A percentile compares a stretch with the other conserved stretches of the same genome.
Evolutionary conservation across 345 rosid species (phyloP).

Genomic region (Psidium friedrichsthalianum): DNA sequence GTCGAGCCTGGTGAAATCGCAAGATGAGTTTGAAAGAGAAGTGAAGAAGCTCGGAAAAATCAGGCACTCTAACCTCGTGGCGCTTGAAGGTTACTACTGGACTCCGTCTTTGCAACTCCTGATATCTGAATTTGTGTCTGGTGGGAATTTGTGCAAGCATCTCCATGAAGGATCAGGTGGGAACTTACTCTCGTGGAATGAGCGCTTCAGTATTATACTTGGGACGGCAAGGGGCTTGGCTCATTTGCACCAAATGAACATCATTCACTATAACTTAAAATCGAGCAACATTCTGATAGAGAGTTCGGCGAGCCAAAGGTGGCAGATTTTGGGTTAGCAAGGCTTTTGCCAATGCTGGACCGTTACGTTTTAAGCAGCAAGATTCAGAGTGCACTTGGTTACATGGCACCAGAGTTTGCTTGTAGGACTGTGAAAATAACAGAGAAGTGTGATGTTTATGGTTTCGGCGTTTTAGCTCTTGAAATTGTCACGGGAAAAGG

Average conservation of each 20-base stretch:
- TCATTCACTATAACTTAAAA: slow-evolving; percentile 91
- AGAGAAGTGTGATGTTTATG: slow-evolving; percentile 91
- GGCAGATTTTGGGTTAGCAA: slow-evolving; percentile 84
- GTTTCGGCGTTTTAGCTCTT: slow-evolving; percentile 76
- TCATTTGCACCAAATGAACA: slow-evolving; percentile 66
- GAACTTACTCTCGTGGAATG: slow-evolving; percentile 68
- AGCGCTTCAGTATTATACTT: slow-evolving; percentile 71
- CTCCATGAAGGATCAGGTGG: slow-evolving; percentile 62
- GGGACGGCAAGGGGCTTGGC: slow-evolving; percentile 89
- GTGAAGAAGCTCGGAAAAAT: slow-evolving; percentile 81
- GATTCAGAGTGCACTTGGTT: slow-evolving; percentile 94
- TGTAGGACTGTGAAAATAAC: slow-evolving; percentile 92
- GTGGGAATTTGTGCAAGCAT: slow-evolving; percentile 85
- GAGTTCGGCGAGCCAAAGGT: slow-evolving; percentile 71
- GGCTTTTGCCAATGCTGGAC: slow-evolving; percentile 90
- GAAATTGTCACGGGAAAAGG: slow-evolving; percentile 87
- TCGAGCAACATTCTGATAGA: slow-evolving; percentile 85
- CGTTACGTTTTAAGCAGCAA: slow-evolving; percentile 87
- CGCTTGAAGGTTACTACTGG: slow-evolving; percentile 97
- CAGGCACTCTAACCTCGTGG: slow-evolving; percentile 69
- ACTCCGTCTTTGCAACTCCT: slow-evolving; percentile 86
- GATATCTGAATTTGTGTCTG: slow-evolving; percentile 71
- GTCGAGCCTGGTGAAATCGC: slow-evolving; percentile 93
- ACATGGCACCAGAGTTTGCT: slow-evolving; percentile 99
- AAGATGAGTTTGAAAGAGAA: slow-evolving; percentile 86